These are phyloP conservation scores for Plantago rigida DNA, from an alignment of 305 asterid species.

Conservation along the genomic window DNA sequence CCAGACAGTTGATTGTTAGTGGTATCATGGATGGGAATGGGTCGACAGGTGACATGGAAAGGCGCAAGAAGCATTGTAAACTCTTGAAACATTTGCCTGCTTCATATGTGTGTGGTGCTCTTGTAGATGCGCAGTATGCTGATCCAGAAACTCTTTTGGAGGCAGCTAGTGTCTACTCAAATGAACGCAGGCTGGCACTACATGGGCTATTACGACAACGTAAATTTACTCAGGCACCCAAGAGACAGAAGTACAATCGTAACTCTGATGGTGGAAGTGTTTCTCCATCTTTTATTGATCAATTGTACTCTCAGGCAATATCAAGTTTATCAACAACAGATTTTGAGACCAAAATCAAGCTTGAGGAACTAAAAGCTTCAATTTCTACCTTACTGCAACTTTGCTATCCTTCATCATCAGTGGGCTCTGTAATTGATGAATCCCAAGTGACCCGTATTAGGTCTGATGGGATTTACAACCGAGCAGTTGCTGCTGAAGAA, in stretches of 20 bases:
- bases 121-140: conserved; percentile 60
- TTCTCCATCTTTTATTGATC: conserved; percentile 47
- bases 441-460: conserved; percentile 44
- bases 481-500: conserved; percentile 57
- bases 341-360: conserved; percentile 37
- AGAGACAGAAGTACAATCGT: conserved; percentile 39
- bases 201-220: conserved; percentile 44
- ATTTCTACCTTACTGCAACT: conserved; percentile 57
- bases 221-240: conserved; percentile 33
- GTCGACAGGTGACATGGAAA: conserved; percentile 46
- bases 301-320: conserved; percentile 41
- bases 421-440: conserved; percentile 50
- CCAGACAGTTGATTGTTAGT: conserved; percentile 87
- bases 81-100: conserved; percentile 86
- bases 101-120: conserved; percentile 48
- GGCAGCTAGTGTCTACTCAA: conserved; percentile 57
- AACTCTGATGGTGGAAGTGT: conserved; percentile 37
- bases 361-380: conserved; percentile 66
- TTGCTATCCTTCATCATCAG: conserved; percentile 38
- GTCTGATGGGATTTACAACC: conserved; percentile 39
- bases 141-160: conserved; percentile 47
- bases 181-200: conserved; percentile 76
- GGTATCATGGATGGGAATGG: conserved; percentile 79
- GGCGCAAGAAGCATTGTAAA: conserved; percentile 68
- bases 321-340: conserved; percentile 29